Base-by-base conservation (phyloP, 2,329 filamentous ascomycete species). In the Thelonectria rubi region DNA sequence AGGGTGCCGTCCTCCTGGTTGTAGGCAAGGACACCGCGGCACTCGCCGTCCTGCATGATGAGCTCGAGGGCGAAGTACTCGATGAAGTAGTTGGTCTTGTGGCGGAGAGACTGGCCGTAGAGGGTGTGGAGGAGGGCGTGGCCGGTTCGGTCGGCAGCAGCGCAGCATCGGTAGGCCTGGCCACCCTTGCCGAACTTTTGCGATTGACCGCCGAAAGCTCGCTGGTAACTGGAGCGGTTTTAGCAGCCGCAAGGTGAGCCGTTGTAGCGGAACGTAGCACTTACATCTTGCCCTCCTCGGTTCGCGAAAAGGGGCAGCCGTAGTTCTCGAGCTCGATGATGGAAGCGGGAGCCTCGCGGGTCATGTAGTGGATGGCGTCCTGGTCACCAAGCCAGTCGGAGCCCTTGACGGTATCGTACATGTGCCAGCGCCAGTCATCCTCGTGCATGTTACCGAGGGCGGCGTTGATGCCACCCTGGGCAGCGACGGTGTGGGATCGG, bases 1-100 rank as follows among this genome's bases (percentile, higher is more conserved):
- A 98, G 89, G 32, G 94, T 98, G 68, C 95, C 95, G 76, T 99
- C 95, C 82, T 99, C 94, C 82, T 97, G 94, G 87, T 97, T 98
- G 83, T 97, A 97, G 62, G 94, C 94, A 69, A 98, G 86, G 70
- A 98, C 92, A 87, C 95, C 95, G 71, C 94, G 94, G 85, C 94
- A 98, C 80, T 94, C 91, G 64, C 94, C 94, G 74, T 96, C 92
- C 82, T 97, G 91, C 95, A 98, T 98, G 74, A 99, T 91, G 80
- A 98, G 83, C 77, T 98, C 95, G 70, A 97, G 87, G 73, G 94
- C 95, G 79, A 98, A 99, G 86, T 94, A 98, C 82, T 98, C 95
- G 79, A 99, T 97, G 82, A 99, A 98, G 87, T 97, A 99, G 85
- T 97, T 97, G 76, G 94, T 97, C 86, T 97, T 97, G 86, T 98